These are phyloP conservation scores for Chytriomyces sp. DNA, from an alignment of 192 early-diverging fungal genomes.

Conservation along the genomic window DNA sequence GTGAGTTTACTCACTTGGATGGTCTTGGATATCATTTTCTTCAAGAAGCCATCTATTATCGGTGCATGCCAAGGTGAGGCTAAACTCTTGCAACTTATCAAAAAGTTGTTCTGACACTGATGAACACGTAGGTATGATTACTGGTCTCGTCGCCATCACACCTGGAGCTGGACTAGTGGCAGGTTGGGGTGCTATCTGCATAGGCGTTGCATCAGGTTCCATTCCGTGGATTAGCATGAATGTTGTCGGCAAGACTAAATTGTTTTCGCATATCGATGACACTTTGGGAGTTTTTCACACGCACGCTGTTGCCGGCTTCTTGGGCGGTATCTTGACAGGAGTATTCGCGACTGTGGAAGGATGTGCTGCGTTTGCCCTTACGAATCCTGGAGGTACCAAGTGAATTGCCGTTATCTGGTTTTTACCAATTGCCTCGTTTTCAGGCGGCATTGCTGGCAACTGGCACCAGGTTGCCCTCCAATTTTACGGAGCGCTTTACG, in stretches of 20 bases:
- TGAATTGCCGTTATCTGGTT: too few species aligned
- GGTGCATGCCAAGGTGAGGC: slow-evolving; percentile 85
- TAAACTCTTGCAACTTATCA: too few species aligned
- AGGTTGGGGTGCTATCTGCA: background rate
- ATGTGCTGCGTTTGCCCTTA: background rate
- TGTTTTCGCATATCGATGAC: background rate
- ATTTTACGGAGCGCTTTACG: background rate
- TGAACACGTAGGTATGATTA: too few species aligned
- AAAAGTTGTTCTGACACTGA: too few species aligned
- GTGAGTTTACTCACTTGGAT: slow-evolving; percentile 74
- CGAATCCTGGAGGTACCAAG: background rate
- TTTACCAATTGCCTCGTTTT: too few species aligned
- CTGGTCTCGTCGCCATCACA: background rate
- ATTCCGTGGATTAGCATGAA: slow-evolving; percentile 21
- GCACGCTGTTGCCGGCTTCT: background rate
- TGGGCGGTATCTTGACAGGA: background rate
- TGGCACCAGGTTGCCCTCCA: background rate
- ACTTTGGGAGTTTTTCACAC: background rate
- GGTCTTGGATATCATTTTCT: slow-evolving; percentile 56
- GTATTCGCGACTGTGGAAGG: background rate
- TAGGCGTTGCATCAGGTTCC: background rate
- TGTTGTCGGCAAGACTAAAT: background rate
- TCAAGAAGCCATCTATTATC: slow-evolving; percentile 74
- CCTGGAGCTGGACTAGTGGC: background rate
- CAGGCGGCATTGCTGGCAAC: slow-evolving; percentile 4